Base-by-base conservation (phyloP, 2,329 filamentous ascomycete genomes). In the Ambrosiella beaveri region DNA sequence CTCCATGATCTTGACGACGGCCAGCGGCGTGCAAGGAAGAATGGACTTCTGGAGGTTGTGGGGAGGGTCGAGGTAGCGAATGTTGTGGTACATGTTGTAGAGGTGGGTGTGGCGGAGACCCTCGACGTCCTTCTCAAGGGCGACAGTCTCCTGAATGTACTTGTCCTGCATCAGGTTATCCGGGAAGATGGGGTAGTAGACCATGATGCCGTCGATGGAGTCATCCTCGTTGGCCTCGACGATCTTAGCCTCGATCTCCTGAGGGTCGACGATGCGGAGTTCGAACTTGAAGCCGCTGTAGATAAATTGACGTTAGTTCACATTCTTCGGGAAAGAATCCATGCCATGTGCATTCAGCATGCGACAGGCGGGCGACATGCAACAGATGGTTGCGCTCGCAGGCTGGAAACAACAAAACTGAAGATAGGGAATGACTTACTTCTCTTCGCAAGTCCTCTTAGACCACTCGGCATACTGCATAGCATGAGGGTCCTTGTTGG, bases 11-110 rank as follows among this genome's bases (percentile, higher is more conserved):
- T 98, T 98, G 74, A 97, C 87, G 61, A 95, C 85, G 35, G 93
- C 93, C 27, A 98, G 79, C 13, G 93, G 93, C 1, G 93, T 98
- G 76, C 93, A 98, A 4, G 93, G 93, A 56, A 98, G 75, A 63
- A 97, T 88, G 54, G 85, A 94, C 75, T 98, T 97, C 70, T 88
- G 86, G 60, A 75, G 76, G 69, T 88, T 86, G 49, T 76, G 71
- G 3, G 85, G 84, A 27, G 82, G 75, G 71, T 98, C 93, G 59
- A 98, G 77, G 74, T 90, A 97, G 63, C 93, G 88, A 65, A 95
- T 81, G 74, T 98, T 98, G 75, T 96, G 87, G 74, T 97, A 98
- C 90, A 98, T 96, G 78, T 98, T 98, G 80, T 91, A 90, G 67
- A 97, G 85, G 73, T 97, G 90, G 68, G 84, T 84, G 71, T 96